A percentile compares a stretch with the other conserved stretches of the same genome.
Conservation (phyloP, 306 rosid species). For the Inga laurina region DNA sequence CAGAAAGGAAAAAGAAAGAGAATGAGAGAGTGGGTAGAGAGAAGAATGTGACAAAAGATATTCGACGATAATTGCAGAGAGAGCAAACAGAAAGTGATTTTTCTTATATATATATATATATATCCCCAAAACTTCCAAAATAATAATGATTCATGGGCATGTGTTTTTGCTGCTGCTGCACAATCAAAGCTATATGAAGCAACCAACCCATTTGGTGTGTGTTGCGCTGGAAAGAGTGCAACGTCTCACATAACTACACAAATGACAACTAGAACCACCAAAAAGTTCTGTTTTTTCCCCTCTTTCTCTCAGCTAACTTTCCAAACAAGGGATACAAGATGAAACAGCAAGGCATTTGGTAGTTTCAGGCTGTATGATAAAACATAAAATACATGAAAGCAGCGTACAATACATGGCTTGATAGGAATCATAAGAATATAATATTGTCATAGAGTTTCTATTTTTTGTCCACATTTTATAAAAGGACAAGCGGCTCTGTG, state of each 20-base stretch:
- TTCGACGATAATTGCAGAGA: constrained; percentile 30
- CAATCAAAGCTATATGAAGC: constrained; percentile 36
- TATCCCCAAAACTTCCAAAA: constrained; percentile 20
- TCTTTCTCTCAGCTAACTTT: neutral
- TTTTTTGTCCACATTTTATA: neutral
- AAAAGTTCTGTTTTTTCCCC: constrained; percentile 20
- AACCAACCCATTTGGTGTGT: constrained; percentile 45
- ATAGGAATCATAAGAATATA: constrained; percentile 1
- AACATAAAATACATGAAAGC: neutral
- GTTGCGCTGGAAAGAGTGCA: constrained; percentile 78
- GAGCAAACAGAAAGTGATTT: constrained; percentile 27
- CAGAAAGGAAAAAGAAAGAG: constrained; percentile 25
- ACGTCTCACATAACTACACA: constrained; percentile 47
- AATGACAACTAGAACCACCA: constrained; percentile 62
- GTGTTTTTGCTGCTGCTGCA: constrained; percentile 36
- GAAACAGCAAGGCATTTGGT: constrained; percentile 21
- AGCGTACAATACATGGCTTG: neutral
- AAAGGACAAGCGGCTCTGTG: no score
- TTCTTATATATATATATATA: neutral
- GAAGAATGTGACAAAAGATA: constrained; percentile 36
- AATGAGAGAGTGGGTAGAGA: neutral
- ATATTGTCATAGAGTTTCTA: neutral
- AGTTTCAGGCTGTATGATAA: constrained; percentile 5
- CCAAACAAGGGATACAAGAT: neutral
- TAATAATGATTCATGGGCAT: constrained; percentile 40